Evolutionary conservation across 345 rosid genomes (phyloP).

Genomic region (Aquilaria sinensis): DNA sequence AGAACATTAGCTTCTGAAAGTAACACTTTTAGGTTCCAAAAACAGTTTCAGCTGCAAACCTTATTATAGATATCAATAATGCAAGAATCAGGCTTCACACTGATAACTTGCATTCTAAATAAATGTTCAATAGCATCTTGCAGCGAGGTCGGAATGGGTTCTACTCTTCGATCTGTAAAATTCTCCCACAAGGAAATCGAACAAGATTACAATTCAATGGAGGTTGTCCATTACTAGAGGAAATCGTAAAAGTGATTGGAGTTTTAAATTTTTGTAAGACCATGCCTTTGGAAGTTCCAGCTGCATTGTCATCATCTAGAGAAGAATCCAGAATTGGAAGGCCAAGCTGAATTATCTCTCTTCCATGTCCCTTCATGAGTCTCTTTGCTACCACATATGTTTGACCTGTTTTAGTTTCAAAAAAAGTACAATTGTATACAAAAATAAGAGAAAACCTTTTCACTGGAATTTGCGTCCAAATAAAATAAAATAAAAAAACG

Average conservation of each 20-base stretch:
- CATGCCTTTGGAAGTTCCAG: conserved; percentile 59
- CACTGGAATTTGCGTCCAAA: too few relatives aligned
- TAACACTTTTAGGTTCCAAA: not conserved
- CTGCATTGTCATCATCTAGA: conserved; percentile 51
- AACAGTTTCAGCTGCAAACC: conserved; percentile 31
- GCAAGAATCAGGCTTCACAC: conserved; percentile 78
- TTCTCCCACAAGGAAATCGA: conserved; percentile 2
- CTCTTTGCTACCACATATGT: conserved; percentile 61
- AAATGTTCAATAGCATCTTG: conserved; percentile 69
- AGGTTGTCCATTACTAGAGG: not conserved
- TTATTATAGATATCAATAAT: conserved; percentile 75
- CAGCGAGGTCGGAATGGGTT: conserved; percentile 67
- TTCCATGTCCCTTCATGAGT: conserved; percentile 88
- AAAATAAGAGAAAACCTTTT: too few relatives aligned
- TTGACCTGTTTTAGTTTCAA: conserved; percentile 53
- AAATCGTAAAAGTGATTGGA: not conserved
- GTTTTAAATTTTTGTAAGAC: not conserved
- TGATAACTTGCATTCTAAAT: conserved; percentile 47
- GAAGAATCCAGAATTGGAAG: conserved; percentile 71
- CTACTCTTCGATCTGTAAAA: conserved; percentile 53
- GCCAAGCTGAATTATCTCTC: conserved; percentile 94
- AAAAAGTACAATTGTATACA: conserved; percentile 4
- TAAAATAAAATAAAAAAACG: too few relatives aligned
- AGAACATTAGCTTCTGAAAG: conserved; percentile 4
- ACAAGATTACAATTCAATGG: not conserved